Evolutionary conservation across 2,329 filamentous ascomycete genomes (phyloP).

Genomic region (Botrytis cinerea): DNA sequence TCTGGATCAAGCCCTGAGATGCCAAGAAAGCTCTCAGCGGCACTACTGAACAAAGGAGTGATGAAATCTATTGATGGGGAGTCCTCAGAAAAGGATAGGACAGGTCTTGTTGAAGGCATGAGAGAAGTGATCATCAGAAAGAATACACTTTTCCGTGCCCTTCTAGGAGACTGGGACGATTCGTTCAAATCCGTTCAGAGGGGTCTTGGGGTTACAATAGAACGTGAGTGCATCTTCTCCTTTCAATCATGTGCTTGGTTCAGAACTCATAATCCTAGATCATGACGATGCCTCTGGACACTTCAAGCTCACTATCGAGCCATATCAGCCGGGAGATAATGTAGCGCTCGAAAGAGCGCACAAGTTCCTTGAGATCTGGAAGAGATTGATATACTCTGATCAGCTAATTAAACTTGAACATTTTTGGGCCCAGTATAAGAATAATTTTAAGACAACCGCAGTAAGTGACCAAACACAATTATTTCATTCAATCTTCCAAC

Average conservation of each 20-base stretch:
- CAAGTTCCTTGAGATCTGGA: conserved; percentile 9
- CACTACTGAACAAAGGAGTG: neutral
- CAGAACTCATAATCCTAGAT: neutral
- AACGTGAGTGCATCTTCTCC: neutral
- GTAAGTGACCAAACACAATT: neutral
- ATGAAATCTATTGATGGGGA: neutral
- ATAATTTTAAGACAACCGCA: neutral
- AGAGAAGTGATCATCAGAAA: conserved; percentile 14
- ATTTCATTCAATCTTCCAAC: neutral
- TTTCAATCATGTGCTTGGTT: neutral
- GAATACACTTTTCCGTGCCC: conserved; percentile 2
- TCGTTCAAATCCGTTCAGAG: conserved; percentile 2
- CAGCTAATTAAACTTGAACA: conserved; percentile 8
- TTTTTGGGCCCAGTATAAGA: conserved; percentile 15
- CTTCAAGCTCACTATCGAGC: conserved; percentile 6
- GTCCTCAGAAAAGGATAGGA: neutral
- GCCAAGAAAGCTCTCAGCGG: neutral
- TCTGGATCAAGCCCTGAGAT: neutral
- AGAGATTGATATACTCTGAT: conserved; percentile 16
- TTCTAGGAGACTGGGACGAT: conserved; percentile 4
- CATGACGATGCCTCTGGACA: neutral
- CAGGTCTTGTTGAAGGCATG: neutral
- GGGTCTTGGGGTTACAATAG: conserved; percentile 12
- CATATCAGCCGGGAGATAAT: conserved; percentile 6
- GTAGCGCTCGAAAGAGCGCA: conserved; percentile 7